Evolutionary conservation across 805 yeast genomes (phyloP).

Genomic region (Saccharomyces jurei): DNA sequence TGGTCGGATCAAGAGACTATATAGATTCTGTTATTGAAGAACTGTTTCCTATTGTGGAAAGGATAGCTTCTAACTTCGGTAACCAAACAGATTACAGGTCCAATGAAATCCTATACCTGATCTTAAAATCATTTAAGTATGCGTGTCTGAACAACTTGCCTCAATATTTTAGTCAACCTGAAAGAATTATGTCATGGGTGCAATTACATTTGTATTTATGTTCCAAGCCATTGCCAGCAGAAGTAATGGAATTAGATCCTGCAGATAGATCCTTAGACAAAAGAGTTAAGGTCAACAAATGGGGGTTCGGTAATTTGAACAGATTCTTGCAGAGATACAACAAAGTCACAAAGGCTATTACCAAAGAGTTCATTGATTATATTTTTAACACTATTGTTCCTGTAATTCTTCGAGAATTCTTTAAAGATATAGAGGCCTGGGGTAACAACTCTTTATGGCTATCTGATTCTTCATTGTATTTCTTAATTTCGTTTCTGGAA

Average conservation of each 20-base stretch:
- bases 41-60: conserved; percentile 50
- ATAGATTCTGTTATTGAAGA: conserved; percentile 41
- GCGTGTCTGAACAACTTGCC: conserved; percentile 55
- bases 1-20: conserved; percentile 38
- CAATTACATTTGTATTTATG: conserved; percentile 55
- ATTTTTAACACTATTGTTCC: conserved; percentile 59
- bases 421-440: conserved; percentile 40
- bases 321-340: conserved; percentile 59
- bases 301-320: conserved; percentile 77
- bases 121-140: conserved; percentile 60
- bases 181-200: conserved; percentile 49
- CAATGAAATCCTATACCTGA: conserved; percentile 46
- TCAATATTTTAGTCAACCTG: conserved; percentile 34
- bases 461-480: conserved; percentile 52
- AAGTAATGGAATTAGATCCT: conserved; percentile 40
- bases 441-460: conserved; percentile 47
- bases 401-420: conserved; percentile 54
- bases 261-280: conserved; percentile 40
- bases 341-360: conserved; percentile 36
- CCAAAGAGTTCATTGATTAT: conserved; percentile 45
- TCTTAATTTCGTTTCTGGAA: conserved; percentile 57
- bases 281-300: conserved; percentile 71
- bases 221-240: conserved; percentile 46
- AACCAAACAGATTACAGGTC: conserved; percentile 30
- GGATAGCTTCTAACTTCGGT: conserved; percentile 38